A percentile compares a stretch with the other conserved stretches of the same genome.
Conservation (phyloP, 2,329 filamentous ascomycete genomes). For the Pseudogymnoascus sp. region DNA sequence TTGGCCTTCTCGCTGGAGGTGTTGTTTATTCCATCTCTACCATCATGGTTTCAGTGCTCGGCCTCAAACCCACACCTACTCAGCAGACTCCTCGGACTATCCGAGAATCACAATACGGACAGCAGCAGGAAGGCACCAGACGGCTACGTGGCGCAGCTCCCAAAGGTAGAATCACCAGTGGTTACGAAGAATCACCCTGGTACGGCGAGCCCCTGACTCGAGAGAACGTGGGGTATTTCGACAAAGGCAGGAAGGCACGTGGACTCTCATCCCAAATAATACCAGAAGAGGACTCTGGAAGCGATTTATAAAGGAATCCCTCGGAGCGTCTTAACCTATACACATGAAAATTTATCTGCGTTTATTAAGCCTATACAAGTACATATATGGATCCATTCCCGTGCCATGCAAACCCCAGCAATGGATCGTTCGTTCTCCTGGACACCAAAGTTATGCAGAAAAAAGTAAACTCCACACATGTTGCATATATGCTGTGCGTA, state of each 20-base stretch:
- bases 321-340: not conserved
- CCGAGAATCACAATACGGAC: not conserved
- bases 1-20: constrained; percentile 59
- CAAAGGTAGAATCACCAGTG: not conserved
- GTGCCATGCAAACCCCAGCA: not conserved
- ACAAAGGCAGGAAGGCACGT: not conserved
- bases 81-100: not conserved
- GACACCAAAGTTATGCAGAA: not conserved
- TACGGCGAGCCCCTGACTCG: not conserved
- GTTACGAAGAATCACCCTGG: not conserved
- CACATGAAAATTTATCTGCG: not conserved
- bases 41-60: constrained; percentile 45
- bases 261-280: not conserved
- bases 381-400: not conserved
- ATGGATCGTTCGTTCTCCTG: not conserved
- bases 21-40: constrained; percentile 50
- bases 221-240: not conserved
- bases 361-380: constrained; percentile 5
- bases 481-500: not conserved
- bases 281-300: not conserved
- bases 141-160: not conserved
- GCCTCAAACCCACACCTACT: constrained; percentile 14
- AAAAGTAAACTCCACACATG: not conserved
- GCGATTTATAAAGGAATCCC: not conserved
- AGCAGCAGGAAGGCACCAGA: not conserved